Base-by-base conservation (phyloP, 768 basidiomycete species). In the Tulasnella sp. region DNA sequence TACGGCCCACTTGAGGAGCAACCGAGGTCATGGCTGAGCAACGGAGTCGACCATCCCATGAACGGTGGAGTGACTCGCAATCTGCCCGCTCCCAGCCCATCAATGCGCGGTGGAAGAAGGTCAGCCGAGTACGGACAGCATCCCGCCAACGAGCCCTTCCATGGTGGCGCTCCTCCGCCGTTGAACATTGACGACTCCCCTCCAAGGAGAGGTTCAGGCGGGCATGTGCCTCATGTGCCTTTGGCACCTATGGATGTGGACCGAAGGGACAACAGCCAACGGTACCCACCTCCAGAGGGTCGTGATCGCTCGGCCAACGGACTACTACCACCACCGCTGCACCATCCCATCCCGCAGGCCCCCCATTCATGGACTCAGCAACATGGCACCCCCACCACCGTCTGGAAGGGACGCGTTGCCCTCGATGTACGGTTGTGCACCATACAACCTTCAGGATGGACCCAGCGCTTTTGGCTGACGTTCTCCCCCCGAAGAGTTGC, bases 171-270 rank as follows among this genome's bases (percentile, higher is more conserved):
- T 3, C 93, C 93, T 0, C 93, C 93, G 7, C 93, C 93, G 15
- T 91, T 94, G 55, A 87, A 92, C 74, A 84, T 94, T 10, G 93
- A 94, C 79, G 93, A 94, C 10, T 26, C 79, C 18, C n/a, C 39
- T 18, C n/a, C 55, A 67, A n/a, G 80, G 18, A 35, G 80, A 23
- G 37, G 35, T 23, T 69, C 57, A 3, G 48, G 75, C n/a, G 81
- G 86, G 86, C 92, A 92, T 79, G 89, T n/a, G n/a, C n/a, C n/a
- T n/a, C n/a, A n/a, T n/a, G n/a, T 91, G 0, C 91, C 88, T 2
- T 86, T 95, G 32, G 93, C 93, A 6, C 93, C 93, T 0, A 95
- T 95, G 93, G 89, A 90, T 15, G 87, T 92, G 10, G 91, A 92
- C 75, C 87, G 89, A 13, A 51, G 48, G 20, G 46, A 51, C 7